phyloP scores from a whole-genome alignment of 208 protist species.

The Vickermania ingenoplastis region DNA sequence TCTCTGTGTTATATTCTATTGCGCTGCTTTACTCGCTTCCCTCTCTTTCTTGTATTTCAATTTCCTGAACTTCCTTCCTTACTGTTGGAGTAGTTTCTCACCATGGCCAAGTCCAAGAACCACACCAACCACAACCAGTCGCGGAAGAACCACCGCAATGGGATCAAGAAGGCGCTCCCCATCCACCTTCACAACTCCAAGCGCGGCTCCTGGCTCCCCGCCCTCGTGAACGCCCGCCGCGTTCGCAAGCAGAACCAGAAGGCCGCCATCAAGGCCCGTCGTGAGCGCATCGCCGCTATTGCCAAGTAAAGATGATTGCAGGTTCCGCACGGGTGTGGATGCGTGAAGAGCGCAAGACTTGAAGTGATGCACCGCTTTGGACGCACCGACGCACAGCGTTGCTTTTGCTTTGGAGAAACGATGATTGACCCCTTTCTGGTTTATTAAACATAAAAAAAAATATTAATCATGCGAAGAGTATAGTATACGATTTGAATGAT shows the following conservation, averaged over 20 bases:
- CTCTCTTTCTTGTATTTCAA: not conserved
- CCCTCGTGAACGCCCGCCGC: constrained; percentile 69
- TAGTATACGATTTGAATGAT: too few relatives aligned
- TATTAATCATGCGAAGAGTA: too few relatives aligned
- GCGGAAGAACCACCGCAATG: constrained; percentile 88
- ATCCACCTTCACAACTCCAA: constrained; percentile 67
- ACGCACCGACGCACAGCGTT: too few relatives aligned
- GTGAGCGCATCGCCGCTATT: constrained; percentile 57
- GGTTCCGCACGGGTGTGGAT: too few relatives aligned
- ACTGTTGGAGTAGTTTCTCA: constrained; percentile 1
- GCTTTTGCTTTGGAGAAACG: not conserved
- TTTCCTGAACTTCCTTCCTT: constrained; percentile 4
- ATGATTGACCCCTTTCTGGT: not conserved
- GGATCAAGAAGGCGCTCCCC: constrained; percentile 77
- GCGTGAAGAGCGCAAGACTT: too few relatives aligned
- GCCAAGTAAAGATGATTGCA: constrained; percentile 1
- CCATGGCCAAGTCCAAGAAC: constrained; percentile 92
- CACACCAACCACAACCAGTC: constrained; percentile 92
- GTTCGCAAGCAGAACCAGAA: constrained; percentile 87
- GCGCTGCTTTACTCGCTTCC: too few relatives aligned
- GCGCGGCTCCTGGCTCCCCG: constrained; percentile 72
- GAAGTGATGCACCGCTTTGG: too few relatives aligned
- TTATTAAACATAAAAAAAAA: too few relatives aligned
- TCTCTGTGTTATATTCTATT: too few relatives aligned
- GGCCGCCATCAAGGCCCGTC: constrained; percentile 60